phyloP scores from a whole-genome alignment of 192 early-diverging fungal genomes.

The Cetraspora pellucida region DNA sequence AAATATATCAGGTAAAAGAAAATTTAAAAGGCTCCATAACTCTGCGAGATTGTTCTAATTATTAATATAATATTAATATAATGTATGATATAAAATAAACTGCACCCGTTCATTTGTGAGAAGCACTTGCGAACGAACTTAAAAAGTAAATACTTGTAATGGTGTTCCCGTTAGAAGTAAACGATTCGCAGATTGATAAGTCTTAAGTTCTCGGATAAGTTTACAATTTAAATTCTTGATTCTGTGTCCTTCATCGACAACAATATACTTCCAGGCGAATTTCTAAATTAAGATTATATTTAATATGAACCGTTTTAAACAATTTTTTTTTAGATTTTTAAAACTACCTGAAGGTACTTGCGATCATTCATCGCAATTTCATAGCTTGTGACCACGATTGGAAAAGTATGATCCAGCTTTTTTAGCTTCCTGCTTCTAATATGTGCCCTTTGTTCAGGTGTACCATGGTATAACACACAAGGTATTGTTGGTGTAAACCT shows the following conservation, averaged over 20 bases:
- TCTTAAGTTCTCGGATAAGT: slow-evolving; percentile 84
- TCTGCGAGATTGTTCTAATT: slow-evolving; percentile 86
- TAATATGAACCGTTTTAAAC: background rate
- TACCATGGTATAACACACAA: slow-evolving; percentile 86
- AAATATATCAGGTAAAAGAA: slow-evolving; percentile 95
- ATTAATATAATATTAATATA: slow-evolving; percentile 9
- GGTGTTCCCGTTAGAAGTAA: slow-evolving; percentile 93
- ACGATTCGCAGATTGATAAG: slow-evolving; percentile 81
- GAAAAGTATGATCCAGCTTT: slow-evolving; percentile 69
- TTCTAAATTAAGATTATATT: slow-evolving; percentile 38
- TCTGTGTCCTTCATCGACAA: slow-evolving; percentile 96
- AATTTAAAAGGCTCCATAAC: slow-evolving; percentile 95
- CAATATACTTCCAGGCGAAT: slow-evolving; percentile 85
- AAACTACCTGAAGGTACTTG: slow-evolving; percentile 60
- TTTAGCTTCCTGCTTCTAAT: slow-evolving; percentile 69
- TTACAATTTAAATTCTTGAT: slow-evolving; percentile 96
- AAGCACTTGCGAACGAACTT: background rate
- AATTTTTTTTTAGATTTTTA: background rate
- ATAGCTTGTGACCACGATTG: slow-evolving; percentile 88
- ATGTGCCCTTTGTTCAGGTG: slow-evolving; percentile 66
- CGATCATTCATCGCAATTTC: slow-evolving; percentile 87
- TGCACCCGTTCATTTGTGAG: background rate
- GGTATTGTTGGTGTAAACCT: slow-evolving; percentile 81
- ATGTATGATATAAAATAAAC: background rate
- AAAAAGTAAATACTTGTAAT: slow-evolving; percentile 61